Evolutionary conservation across 495 filamentous ascomycete genomes (phyloP).

Genomic region (Neurospora discreta): DNA sequence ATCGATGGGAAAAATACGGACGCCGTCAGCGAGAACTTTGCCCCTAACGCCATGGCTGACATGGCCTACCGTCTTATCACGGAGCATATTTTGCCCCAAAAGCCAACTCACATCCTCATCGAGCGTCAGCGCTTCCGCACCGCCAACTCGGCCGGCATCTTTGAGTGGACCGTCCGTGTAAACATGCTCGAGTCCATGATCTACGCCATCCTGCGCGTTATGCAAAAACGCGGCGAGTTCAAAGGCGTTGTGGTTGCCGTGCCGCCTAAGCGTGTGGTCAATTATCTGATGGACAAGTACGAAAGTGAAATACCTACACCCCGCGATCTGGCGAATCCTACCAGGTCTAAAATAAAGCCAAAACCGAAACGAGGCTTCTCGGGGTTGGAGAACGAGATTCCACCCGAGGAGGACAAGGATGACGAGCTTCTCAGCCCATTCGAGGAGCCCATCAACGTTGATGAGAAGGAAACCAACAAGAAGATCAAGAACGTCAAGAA

Average conservation of each 20-base stretch:
- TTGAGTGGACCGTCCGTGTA: conserved; percentile 85
- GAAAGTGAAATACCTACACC: background rate
- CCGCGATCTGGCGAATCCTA: background rate
- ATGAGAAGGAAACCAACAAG: conserved; percentile 3
- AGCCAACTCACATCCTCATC: conserved; percentile 68
- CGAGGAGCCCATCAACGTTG: background rate
- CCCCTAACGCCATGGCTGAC: conserved; percentile 44
- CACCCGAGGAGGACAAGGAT: background rate
- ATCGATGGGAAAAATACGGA: background rate
- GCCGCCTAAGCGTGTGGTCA: conserved; percentile 27
- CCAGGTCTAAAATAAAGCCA: background rate
- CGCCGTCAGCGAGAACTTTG: conserved; percentile 33
- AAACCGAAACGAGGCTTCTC: background rate
- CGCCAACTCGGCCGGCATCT: conserved; percentile 48
- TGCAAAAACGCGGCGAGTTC: conserved; percentile 34
- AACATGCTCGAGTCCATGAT: conserved; percentile 87
- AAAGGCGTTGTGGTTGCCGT: conserved; percentile 25
- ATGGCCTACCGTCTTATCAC: conserved; percentile 53
- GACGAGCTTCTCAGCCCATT: background rate
- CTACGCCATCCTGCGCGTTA: conserved; percentile 57
- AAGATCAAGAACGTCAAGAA: conserved; percentile 10
- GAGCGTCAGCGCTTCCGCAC: conserved; percentile 84
- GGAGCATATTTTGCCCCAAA: conserved; percentile 35
- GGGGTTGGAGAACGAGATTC: background rate
- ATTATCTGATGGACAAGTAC: conserved; percentile 32